Evolutionary conservation across 2,329 filamentous ascomycete genomes (phyloP).

Genomic region (Alternaria alternata): DNA sequence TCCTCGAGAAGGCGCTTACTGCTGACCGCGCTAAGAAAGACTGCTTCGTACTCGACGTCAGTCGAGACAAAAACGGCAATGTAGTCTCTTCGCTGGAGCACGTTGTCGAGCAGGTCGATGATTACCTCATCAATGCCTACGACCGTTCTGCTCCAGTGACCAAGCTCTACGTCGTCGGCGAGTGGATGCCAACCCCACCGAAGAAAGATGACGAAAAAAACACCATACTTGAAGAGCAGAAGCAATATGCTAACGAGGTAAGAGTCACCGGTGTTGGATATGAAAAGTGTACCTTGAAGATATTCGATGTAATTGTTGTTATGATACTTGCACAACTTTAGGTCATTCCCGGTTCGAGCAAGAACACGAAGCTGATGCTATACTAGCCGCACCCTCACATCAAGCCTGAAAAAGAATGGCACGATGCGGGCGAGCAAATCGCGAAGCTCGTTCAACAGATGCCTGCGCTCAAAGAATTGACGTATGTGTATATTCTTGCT

Average conservation of each 20-base stretch:
- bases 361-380: neutral
- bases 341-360: neutral
- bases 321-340: neutral
- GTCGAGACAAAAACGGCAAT: constrained; percentile 14
- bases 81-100: constrained; percentile 20
- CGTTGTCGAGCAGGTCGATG: constrained; percentile 14
- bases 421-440: constrained; percentile 25
- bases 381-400: neutral
- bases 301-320: neutral
- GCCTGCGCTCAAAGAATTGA: constrained; percentile 35
- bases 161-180: constrained; percentile 40
- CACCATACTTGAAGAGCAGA: neutral
- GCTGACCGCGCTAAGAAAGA: constrained; percentile 15
- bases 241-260: neutral
- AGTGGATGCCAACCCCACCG: constrained; percentile 23
- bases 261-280: neutral
- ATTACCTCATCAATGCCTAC: constrained; percentile 10
- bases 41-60: constrained; percentile 32
- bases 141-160: constrained; percentile 9
- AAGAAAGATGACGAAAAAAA: neutral
- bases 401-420: constrained; percentile 24
- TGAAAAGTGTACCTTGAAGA: neutral
- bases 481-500: constrained; percentile 26
- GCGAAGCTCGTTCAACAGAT: constrained; percentile 31
- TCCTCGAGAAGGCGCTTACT: constrained; percentile 18